Evolutionary conservation across 495 filamentous ascomycete species (phyloP).

Genomic region (Saxophila tyrrhenica): DNA sequence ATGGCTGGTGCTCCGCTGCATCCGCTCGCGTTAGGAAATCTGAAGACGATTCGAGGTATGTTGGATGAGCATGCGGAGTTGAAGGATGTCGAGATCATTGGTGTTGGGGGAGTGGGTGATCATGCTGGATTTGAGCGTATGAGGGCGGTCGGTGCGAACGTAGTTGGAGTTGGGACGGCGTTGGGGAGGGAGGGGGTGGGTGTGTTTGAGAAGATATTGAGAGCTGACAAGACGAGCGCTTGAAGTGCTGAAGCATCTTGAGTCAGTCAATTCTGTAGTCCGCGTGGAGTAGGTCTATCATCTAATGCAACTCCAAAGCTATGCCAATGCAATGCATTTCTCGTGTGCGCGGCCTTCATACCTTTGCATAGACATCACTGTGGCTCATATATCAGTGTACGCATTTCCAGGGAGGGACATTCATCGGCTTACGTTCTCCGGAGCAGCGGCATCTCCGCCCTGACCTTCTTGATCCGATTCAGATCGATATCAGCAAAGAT

Average conservation of each 20-base stretch:
- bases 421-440: slow-evolving; percentile 29
- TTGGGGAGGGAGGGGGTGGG: slow-evolving; percentile 46
- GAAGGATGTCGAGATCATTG: slow-evolving; percentile 44
- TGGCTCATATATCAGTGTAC: background rate
- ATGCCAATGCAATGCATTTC: background rate
- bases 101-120: slow-evolving; percentile 56
- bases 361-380: slow-evolving; percentile 51
- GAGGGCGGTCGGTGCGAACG: slow-evolving; percentile 48
- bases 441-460: slow-evolving; percentile 34
- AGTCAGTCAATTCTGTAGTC: background rate
- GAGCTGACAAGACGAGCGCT: background rate
- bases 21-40: slow-evolving; percentile 64
- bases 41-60: slow-evolving; percentile 44
- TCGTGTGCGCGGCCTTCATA: too few species aligned
- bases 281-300: background rate
- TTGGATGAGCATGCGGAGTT: slow-evolving; percentile 39
- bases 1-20: slow-evolving; percentile 57
- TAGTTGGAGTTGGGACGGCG: slow-evolving; percentile 54
- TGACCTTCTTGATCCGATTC: slow-evolving; percentile 27
- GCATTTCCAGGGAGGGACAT: background rate
- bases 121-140: slow-evolving; percentile 47
- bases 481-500: slow-evolving; percentile 33
- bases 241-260: background rate
- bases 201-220: slow-evolving; percentile 46
- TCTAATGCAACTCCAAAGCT: background rate